Evolutionary conservation across 192 early-diverging fungal species (phyloP).

Genomic region (Entomortierella beljakovae): DNA sequence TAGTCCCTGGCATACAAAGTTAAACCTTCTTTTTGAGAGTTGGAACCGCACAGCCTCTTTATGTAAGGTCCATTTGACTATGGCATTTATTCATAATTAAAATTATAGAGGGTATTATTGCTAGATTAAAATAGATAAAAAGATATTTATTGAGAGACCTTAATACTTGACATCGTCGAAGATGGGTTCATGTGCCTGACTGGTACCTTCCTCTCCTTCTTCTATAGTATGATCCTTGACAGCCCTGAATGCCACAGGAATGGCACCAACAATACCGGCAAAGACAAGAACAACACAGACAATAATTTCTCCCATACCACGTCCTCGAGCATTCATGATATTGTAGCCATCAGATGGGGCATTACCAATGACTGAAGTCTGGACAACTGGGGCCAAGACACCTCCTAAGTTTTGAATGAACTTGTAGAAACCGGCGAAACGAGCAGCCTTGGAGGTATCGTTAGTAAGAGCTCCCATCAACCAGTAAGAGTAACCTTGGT

Average conservation of each 20-base stretch:
- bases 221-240: neutral
- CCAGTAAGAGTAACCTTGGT: conserved; percentile 86
- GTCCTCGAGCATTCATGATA: conserved; percentile 6
- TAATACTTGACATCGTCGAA: conserved; percentile 13
- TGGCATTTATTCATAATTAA: too few species aligned
- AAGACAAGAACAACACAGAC: conserved; percentile 37
- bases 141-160: neutral
- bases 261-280: conserved; percentile 9
- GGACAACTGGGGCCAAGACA: conserved; percentile 43
- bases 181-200: neutral
- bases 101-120: neutral
- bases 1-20: too few species aligned
- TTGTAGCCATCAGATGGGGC: conserved; percentile 21
- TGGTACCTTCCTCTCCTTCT: neutral
- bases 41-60: too few species aligned
- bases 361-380: conserved; percentile 36
- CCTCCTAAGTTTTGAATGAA: conserved; percentile 51
- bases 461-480: conserved; percentile 87
- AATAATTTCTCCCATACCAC: conserved; percentile 47
- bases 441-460: conserved; percentile 77
- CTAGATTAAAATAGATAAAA: neutral
- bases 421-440: conserved; percentile 71
- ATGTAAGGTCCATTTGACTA: too few species aligned
- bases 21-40: too few species aligned
- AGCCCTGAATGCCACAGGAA: conserved; percentile 2